Percentiles rank a stretch among this genome's conserved stretches.
phyloP scores from a whole-genome alignment of 225 moss, liverwort and hornwort species.

The Sphagnum tenellum region DNA sequence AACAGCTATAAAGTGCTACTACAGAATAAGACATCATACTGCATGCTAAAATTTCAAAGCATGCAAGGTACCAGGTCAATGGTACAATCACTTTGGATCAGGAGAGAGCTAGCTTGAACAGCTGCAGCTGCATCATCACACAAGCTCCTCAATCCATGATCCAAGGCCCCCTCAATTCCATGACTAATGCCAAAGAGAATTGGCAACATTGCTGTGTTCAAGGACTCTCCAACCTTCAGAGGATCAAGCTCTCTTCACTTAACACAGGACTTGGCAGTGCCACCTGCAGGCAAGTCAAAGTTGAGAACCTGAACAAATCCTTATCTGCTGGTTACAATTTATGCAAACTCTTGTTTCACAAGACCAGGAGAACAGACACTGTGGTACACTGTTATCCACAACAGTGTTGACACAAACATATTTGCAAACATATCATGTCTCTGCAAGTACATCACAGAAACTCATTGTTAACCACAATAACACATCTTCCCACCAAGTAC shows the following conservation, averaged over 20 bases:
- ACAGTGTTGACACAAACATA: no score
- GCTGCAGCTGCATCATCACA: slow-evolving; percentile 49
- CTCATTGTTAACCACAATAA: no score
- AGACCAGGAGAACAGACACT: no score
- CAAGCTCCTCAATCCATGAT: slow-evolving; percentile 39
- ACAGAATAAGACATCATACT: slow-evolving; percentile 42
- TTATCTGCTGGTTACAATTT: background rate
- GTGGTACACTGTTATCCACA: no score
- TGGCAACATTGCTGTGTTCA: slow-evolving; percentile 64
- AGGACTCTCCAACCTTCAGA: slow-evolving; percentile 51
- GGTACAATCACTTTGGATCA: slow-evolving; percentile 73
- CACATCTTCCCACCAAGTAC: no score
- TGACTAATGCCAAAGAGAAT: slow-evolving; percentile 66
- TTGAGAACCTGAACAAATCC: background rate
- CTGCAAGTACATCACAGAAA: no score
- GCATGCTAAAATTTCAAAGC: no score
- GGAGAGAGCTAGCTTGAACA: slow-evolving; percentile 39
- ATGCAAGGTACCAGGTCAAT: slow-evolving; percentile 48
- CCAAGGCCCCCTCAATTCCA: slow-evolving; percentile 69
- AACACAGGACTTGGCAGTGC: slow-evolving; percentile 59
- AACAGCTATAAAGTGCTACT: background rate
- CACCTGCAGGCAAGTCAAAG: slow-evolving; percentile 26
- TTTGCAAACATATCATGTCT: no score
- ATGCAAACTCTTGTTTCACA: background rate
- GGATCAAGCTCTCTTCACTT: slow-evolving; percentile 66